These are phyloP conservation scores for Skeletonema marinoi DNA, from an alignment of 108 stramenopile genomes.

Conservation along the genomic window DNA sequence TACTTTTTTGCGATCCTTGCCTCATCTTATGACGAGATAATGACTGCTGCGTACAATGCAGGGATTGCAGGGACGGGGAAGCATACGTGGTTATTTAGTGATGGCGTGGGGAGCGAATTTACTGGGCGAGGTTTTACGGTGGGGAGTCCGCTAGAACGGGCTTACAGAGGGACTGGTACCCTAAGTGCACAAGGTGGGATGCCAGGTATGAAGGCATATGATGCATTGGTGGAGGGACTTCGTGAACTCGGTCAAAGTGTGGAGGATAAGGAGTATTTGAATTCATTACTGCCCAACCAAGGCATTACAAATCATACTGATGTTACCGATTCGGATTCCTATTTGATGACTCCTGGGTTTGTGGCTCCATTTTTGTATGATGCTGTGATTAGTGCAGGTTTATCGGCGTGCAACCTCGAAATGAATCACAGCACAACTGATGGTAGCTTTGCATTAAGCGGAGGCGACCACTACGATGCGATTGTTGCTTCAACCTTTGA, in stretches of 20 bases:
- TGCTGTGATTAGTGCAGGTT: conserved; percentile 57
- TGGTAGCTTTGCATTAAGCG: conserved; percentile 24
- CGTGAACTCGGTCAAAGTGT: conserved; percentile 11
- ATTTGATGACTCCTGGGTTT: background rate
- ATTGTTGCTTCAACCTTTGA: conserved; percentile 37
- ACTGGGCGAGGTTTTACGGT: conserved; percentile 28
- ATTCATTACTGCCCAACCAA: conserved; percentile 1
- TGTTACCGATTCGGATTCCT: conserved; percentile 4
- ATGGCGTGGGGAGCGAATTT: conserved; percentile 22
- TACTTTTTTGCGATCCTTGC: conserved; percentile 44
- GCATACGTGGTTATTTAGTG: conserved; percentile 60
- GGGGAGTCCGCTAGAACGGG: conserved; percentile 38
- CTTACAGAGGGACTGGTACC: conserved; percentile 41
- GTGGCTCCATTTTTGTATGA: conserved; percentile 52
- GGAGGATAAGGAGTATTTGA: background rate
- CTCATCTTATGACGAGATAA: conserved; percentile 17
- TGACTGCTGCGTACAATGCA: conserved; percentile 41
- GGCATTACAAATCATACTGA: conserved; percentile 16
- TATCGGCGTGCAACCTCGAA: conserved; percentile 51
- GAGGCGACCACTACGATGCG: conserved; percentile 39
- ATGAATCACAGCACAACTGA: background rate
- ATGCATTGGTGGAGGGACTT: conserved; percentile 23
- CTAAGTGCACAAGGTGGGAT: conserved; percentile 39
- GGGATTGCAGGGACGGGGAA: conserved; percentile 49
- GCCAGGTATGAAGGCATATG: conserved; percentile 29